Percentiles rank a stretch among this genome's conserved stretches.
Evolutionary conservation across 192 early-diverging fungal genomes (phyloP).

Genomic region (Linnemannia hyalina): DNA sequence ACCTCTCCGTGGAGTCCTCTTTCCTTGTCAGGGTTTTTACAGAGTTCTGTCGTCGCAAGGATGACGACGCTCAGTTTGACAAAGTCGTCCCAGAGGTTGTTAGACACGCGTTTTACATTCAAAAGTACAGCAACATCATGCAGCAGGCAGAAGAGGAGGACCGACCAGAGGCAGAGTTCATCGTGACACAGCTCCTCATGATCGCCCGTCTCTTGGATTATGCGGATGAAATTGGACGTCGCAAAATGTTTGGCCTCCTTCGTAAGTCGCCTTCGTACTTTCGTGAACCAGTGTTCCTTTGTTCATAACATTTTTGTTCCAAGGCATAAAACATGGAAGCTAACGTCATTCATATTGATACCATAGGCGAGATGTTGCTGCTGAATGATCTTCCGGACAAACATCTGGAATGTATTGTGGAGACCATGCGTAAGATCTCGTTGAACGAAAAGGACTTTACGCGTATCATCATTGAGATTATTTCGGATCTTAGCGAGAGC

Average conservation of each 20-base stretch:
- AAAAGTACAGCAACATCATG: constrained; percentile 67
- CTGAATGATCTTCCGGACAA: constrained; percentile 81
- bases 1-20: constrained; percentile 65
- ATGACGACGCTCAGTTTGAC: constrained; percentile 76
- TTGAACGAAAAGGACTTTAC: constrained; percentile 90
- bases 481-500: constrained; percentile 79
- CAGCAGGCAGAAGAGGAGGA: constrained; percentile 64
- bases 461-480: constrained; percentile 80
- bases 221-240: constrained; percentile 90
- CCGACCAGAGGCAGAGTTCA: constrained; percentile 70
- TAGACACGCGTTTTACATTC: constrained; percentile 65
- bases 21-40: constrained; percentile 62
- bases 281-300: no score
- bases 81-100: constrained; percentile 78
- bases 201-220: constrained; percentile 86
- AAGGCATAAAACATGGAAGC: background rate
- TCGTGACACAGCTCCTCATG: constrained; percentile 80
- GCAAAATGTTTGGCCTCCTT: constrained; percentile 81
- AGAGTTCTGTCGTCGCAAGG: constrained; percentile 60
- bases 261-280: constrained; percentile 61
- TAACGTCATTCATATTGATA: background rate
- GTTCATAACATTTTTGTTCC: no score
- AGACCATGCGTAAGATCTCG: constrained; percentile 81
- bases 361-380: constrained; percentile 80
- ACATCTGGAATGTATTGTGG: constrained; percentile 81